Evolutionary conservation across 164 flowering plant species (phyloP).

Genomic region (Chloranthus sessilifolius): DNA sequence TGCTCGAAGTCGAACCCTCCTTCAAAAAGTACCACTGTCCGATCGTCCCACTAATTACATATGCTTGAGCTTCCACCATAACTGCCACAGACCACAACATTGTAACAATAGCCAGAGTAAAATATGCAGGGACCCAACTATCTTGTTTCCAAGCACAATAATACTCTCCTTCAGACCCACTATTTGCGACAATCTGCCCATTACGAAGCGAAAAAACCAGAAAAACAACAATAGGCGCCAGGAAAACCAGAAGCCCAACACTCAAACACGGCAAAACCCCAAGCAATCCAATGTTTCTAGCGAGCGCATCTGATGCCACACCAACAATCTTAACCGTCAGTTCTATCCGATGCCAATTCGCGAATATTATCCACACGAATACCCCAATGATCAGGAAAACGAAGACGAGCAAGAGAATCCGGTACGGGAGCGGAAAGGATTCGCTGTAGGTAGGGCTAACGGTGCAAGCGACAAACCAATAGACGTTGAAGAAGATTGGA

Average conservation of each 20-base stretch:
- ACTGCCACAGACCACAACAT: conserved; percentile 78
- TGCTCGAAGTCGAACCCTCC: conserved; percentile 45
- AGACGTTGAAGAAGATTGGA: conserved; percentile 65
- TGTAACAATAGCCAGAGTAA: conserved; percentile 72
- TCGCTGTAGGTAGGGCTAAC: conserved; percentile 53
- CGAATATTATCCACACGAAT: conserved; percentile 70
- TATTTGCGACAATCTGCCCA: conserved; percentile 60
- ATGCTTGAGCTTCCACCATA: conserved; percentile 54
- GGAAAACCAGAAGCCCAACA: conserved; percentile 50
- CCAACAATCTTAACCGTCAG: conserved; percentile 63
- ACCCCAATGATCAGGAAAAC: conserved; percentile 67
- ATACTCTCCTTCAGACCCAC: conserved; percentile 36
- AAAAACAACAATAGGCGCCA: conserved; percentile 78
- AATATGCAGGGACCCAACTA: conserved; percentile 94
- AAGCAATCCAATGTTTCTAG: conserved; percentile 62
- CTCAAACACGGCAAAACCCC: conserved; percentile 60
- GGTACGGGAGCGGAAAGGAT: conserved; percentile 55
- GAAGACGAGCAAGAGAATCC: conserved; percentile 63
- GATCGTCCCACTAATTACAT: conserved; percentile 22
- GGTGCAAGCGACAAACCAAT: conserved; percentile 93
- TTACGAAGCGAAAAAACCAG: conserved; percentile 68
- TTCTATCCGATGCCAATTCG: conserved; percentile 80
- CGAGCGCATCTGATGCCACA: conserved; percentile 69
- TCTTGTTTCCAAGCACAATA: conserved; percentile 86
- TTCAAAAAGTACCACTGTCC: conserved; percentile 93